Conservation (phyloP, 108 stramenopile species). For the Nitzschia palea region DNA sequence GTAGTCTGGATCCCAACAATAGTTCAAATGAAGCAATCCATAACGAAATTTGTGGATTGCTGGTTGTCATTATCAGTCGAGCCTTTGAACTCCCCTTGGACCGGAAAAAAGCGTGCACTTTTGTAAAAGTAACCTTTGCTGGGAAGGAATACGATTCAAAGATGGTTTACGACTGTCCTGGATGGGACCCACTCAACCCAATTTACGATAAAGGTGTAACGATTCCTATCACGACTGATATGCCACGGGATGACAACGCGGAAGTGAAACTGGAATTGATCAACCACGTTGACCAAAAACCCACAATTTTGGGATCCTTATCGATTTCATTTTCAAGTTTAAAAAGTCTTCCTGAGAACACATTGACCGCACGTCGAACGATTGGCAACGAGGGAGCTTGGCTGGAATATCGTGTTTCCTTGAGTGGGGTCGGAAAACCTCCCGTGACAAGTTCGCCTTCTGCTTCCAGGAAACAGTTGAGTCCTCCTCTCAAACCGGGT, state of each 20-base stretch:
- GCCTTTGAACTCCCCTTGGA: slow-evolving; percentile 52
- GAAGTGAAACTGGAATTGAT: slow-evolving; percentile 44
- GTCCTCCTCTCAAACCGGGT: slow-evolving; percentile 6
- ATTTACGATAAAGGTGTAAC: slow-evolving; percentile 18
- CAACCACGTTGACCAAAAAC: slow-evolving; percentile 10
- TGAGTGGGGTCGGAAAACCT: slow-evolving; percentile 22
- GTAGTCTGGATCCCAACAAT: not conserved
- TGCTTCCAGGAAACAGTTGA: not conserved
- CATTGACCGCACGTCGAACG: slow-evolving; percentile 41
- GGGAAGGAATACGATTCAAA: slow-evolving; percentile 32
- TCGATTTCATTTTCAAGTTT: slow-evolving; percentile 25
- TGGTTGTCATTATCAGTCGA: slow-evolving; percentile 47
- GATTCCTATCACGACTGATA: slow-evolving; percentile 17
- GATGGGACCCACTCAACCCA: slow-evolving; percentile 57
- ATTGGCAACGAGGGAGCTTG: slow-evolving; percentile 38
- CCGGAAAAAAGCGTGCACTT: slow-evolving; percentile 42
- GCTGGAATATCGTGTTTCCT: slow-evolving; percentile 44
- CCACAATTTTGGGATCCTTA: slow-evolving; percentile 34
- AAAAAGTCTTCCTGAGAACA: slow-evolving; percentile 26
- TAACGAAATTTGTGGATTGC: slow-evolving; percentile 46
- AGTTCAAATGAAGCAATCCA: not conserved
- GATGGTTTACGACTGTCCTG: slow-evolving; percentile 48
- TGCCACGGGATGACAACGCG: slow-evolving; percentile 5
- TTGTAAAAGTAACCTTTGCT: slow-evolving; percentile 56
- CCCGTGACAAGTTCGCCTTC: not conserved